These are phyloP conservation scores for Zygotorulaspora chibaensis DNA, from an alignment of 805 yeast genomes.

Conservation along the genomic window DNA sequence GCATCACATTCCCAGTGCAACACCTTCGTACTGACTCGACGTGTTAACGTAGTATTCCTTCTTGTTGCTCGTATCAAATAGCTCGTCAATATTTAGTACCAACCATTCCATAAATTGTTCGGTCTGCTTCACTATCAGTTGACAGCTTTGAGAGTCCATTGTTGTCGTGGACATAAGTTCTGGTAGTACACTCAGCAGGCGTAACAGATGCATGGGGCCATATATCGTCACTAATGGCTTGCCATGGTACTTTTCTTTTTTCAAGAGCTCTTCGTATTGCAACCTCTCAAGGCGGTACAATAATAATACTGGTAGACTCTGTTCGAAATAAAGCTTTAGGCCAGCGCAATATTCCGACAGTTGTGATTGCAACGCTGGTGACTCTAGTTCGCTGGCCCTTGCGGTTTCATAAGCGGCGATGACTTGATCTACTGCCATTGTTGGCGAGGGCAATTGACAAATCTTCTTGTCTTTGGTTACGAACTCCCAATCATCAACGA, in stretches of 20 bases:
- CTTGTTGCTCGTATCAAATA: conserved; percentile 15
- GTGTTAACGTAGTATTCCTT: conserved; percentile 30
- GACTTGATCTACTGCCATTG: conserved; percentile 48
- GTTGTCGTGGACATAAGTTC: conserved; percentile 73
- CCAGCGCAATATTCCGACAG: conserved; percentile 69
- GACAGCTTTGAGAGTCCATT: conserved; percentile 69
- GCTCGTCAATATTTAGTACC: conserved; percentile 13
- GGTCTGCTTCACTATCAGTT: conserved; percentile 26
- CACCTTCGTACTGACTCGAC: conserved; percentile 35
- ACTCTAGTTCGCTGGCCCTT: conserved; percentile 26
- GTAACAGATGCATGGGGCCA: conserved; percentile 76
- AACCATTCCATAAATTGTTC: conserved; percentile 31
- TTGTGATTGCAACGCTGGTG: conserved; percentile 44
- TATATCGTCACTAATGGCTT: conserved; percentile 43
- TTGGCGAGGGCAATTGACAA: conserved; percentile 56
- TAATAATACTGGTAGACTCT: conserved; percentile 42
- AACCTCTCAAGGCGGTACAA: conserved; percentile 31
- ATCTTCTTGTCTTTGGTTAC: conserved; percentile 76
- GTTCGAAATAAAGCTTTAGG: conserved; percentile 66
- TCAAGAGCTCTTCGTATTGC: conserved; percentile 26
- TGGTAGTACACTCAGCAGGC: conserved; percentile 76
- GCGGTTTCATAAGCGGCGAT: conserved; percentile 47
- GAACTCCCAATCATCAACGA: conserved; percentile 93
- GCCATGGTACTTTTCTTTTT: conserved; percentile 12
- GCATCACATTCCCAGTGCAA: conserved; percentile 30